These are phyloP conservation scores for Suillus paluster DNA, from an alignment of 768 basidiomycete genomes.

Conservation along the genomic window DNA sequence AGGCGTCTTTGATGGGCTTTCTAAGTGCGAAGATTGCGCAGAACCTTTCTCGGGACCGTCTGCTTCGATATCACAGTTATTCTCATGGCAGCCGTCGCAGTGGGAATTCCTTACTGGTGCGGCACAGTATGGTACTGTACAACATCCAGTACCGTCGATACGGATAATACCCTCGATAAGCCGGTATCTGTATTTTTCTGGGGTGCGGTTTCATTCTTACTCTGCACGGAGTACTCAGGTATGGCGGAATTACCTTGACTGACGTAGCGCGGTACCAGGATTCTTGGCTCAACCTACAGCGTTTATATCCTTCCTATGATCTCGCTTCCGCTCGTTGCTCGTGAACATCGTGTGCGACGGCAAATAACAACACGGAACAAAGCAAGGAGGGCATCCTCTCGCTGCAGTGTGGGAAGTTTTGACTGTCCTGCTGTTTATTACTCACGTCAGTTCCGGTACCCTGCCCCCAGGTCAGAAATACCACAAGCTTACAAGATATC, in stretches of 20 bases:
- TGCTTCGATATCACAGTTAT: constrained; percentile 23
- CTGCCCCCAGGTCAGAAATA: no score
- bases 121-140: constrained; percentile 14
- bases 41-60: constrained; percentile 27
- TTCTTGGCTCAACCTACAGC: no score
- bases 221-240: constrained; percentile 21
- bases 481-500: no score
- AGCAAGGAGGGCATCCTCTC: constrained; percentile 33
- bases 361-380: constrained; percentile 16
- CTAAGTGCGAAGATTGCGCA: constrained; percentile 26
- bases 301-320: no score
- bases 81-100: constrained; percentile 24
- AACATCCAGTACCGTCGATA: constrained; percentile 2
- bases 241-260: constrained; percentile 18
- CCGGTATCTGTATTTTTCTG: constrained; percentile 4
- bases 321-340: no score
- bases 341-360: constrained; percentile 24
- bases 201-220: no score
- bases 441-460: no score
- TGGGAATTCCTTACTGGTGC: constrained; percentile 33
- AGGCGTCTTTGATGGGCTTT: not conserved
- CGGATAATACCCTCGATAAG: constrained; percentile 12
- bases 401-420: constrained; percentile 19
- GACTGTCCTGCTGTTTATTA: no score
- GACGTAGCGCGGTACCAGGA: no score